phyloP scores from a whole-genome alignment of 352 stramenopile species.

The Globisporangium camurandrum region DNA sequence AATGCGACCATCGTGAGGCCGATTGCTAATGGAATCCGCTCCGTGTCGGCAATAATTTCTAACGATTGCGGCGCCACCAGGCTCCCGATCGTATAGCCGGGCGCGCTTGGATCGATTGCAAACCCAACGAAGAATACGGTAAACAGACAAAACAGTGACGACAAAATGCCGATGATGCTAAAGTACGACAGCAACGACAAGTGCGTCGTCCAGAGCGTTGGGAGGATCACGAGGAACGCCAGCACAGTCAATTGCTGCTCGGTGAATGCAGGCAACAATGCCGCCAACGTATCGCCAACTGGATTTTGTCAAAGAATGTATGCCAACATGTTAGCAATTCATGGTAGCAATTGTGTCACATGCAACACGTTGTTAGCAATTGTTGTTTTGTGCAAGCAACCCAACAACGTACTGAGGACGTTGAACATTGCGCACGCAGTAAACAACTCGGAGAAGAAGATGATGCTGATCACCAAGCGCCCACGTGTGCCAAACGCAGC shows the following conservation, averaged over 20 bases:
- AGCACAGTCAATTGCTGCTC: slow-evolving; percentile 56
- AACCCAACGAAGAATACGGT: slow-evolving; percentile 72
- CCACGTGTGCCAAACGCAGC: slow-evolving; percentile 67
- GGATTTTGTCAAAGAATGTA: not conserved
- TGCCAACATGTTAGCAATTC: not conserved
- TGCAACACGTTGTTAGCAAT: not conserved
- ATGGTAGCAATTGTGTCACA: not conserved
- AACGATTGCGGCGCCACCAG: slow-evolving; percentile 51
- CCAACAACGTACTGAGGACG: slow-evolving; percentile 55
- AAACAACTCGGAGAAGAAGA: slow-evolving; percentile 82
- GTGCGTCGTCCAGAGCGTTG: slow-evolving; percentile 74
- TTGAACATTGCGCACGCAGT: slow-evolving; percentile 73
- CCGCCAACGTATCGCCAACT: slow-evolving; percentile 74
- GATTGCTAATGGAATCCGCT: slow-evolving; percentile 72
- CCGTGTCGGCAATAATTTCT: slow-evolving; percentile 50
- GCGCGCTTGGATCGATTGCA: slow-evolving; percentile 31
- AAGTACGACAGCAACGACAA: slow-evolving; percentile 82
- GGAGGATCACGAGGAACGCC: slow-evolving; percentile 66
- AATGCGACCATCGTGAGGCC: slow-evolving; percentile 85
- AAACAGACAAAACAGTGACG: slow-evolving; percentile 74
- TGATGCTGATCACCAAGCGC: slow-evolving; percentile 62
- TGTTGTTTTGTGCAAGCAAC: not conserved
- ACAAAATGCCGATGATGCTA: slow-evolving; percentile 79
- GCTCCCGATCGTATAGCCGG: slow-evolving; percentile 39
- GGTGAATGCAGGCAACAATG: slow-evolving; percentile 56